Base-by-base conservation (phyloP, 495 filamentous ascomycete species). In the Penicillium daleae region DNA sequence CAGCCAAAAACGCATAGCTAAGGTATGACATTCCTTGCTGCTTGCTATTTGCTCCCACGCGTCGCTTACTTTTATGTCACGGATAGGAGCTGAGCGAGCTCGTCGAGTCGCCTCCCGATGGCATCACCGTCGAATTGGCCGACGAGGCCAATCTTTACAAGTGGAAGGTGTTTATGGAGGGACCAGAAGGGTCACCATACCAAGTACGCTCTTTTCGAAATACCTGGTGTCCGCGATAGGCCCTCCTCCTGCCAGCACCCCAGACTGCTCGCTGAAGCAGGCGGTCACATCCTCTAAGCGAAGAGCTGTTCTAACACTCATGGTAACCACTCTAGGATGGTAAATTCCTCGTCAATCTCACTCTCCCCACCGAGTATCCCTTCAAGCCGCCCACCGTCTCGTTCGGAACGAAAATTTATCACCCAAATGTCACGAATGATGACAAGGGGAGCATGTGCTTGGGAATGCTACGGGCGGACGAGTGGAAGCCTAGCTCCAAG, bases 341-440 rank as follows among this genome's bases (percentile, higher is more conserved):
- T 50, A 82, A 75, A 61, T 99, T 96, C 86, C 83, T 86, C 40
- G 79, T 99, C 21, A 81, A 88, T 51, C 80, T 97, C 60, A 83
- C 74, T 21, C 86, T 99, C 5, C 95, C 95, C 21, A 78, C 76
- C 60, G 90, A 95, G 64, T 99, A 98, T 81, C 95, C 95, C 10
- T 99, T 98, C 87, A 96, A 96, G 70, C 88, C 95, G 5, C 96
- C 96, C 0, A 82, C 80, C 35, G 84, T 99, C 64, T 88, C 81
- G 67, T 99, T 98, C 86, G 83, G 85, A 55, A 99, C 95, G 40
- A 97, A 95, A 72, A 92, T 99, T 79, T 99, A 97, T 82, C 95
- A 99, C 83, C 96, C 96, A 15, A 99, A 99, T 78, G 87, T 99
- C 49, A 93, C 91, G 71, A 97, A 97, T 82, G 96, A 98, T 76